A percentile compares a stretch with the other conserved stretches of the same genome.
Conservation (phyloP, 768 basidiomycete genomes). For the Naganishia vishniacii region DNA sequence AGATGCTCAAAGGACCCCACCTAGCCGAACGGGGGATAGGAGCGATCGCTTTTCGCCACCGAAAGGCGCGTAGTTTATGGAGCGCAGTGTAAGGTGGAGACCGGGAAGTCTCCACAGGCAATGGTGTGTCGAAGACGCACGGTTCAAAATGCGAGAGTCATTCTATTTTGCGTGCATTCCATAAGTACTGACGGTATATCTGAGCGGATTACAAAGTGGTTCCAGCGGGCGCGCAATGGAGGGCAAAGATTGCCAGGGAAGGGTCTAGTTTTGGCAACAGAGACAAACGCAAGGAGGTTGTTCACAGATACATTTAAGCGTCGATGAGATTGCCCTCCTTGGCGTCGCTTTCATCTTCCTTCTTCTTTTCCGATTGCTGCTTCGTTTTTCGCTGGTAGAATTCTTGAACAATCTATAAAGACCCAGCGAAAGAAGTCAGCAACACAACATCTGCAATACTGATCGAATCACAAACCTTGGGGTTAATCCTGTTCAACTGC, state of each 20-base stretch:
- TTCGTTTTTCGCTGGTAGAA: conserved; percentile 73
- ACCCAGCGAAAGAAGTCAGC: not conserved
- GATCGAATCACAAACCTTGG: conserved; percentile 55
- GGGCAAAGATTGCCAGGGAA: not conserved
- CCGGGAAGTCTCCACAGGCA: no score
- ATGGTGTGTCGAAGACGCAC: no score
- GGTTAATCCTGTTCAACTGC: conserved; percentile 93
- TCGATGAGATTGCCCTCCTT: conserved; percentile 30
- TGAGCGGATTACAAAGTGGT: conserved; percentile 7
- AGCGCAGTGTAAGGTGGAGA: no score
- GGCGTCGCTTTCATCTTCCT: conserved; percentile 31
- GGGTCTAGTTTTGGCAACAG: not conserved
- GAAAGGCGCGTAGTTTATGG: not conserved
- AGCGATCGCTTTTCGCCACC: conserved; percentile 19
- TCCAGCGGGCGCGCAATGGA: not conserved
- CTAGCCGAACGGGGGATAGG: not conserved
- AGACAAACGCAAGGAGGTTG: not conserved
- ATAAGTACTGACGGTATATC: conserved; percentile 12
- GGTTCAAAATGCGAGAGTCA: no score
- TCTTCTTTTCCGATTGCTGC: conserved; percentile 28
- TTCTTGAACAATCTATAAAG: conserved; percentile 66
- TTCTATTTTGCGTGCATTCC: not conserved
- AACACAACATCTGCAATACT: not conserved
- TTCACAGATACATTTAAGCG: conserved; percentile 12
- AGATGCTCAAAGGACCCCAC: no score